Base-by-base conservation (phyloP, 345 rosid species). In the Murraya paniculata region DNA sequence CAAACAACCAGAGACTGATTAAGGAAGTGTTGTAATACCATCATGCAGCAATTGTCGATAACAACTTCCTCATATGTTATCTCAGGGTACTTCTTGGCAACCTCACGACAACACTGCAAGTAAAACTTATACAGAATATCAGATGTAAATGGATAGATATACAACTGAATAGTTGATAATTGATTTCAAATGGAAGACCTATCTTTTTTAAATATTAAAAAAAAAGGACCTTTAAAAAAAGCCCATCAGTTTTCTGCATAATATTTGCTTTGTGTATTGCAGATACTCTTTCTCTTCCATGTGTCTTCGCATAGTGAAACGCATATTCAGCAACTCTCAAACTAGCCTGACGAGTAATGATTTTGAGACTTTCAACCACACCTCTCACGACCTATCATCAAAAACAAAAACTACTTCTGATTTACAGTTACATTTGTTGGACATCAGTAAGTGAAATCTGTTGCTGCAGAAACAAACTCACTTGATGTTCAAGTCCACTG, bases 401-500 rank as follows among this genome's bases (percentile, higher is more conserved):
- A 36, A 68, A 70, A 74, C 35, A 58, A 75, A 57, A 53, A 59
- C 72, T 7, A 19, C 53, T n/a, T 64, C 30, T 27, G 22, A 66
- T 28, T 76, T 59, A 61, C 66, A 66, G 16, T 22, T 8, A 64
- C 27, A 77, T 48, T 57, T 45, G 31, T 53, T 11, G 50, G 27
- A 36, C 7, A 58, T 22, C 41, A 25, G 60, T 65, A 41, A 33
- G 45, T 56, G 10, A 36, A 33, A 36, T 76, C 56, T 7, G 38
- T 67, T 24, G 25, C 21, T 64, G 72, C 53, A 9, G 19, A 76
- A 80, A 64, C 55, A 60, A 76, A 71, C 88, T 89, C 85, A 97
- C 98, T 88, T 94, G 99, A 83, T 97, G 99, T 70, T 97, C 99
- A 7, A 94, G 99, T 24, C 98, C 99, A 86, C 99, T 94, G 91